phyloP scores from a whole-genome alignment of 768 basidiomycete genomes.

The Russula lepida region DNA sequence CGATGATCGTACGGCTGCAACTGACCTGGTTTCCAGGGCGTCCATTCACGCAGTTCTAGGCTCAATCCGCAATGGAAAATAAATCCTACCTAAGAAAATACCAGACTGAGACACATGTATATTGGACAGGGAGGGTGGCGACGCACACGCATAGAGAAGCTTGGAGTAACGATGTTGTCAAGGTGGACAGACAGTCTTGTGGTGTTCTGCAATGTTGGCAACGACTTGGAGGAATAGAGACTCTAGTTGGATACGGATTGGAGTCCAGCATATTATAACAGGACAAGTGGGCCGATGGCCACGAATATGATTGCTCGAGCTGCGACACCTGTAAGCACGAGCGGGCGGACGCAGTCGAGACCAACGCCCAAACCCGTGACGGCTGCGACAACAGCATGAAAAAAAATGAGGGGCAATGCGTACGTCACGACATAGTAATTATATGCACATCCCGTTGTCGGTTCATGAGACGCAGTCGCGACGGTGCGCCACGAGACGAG shows the following conservation, averaged over 20 bases:
- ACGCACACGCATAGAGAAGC: conserved; percentile 61
- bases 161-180: conserved; percentile 61
- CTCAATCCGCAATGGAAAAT: neutral
- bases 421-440: conserved; percentile 70
- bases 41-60: conserved; percentile 49
- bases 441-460: conserved; percentile 59
- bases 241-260: conserved; percentile 70
- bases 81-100: conserved; percentile 34
- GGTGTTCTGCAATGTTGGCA: conserved; percentile 80
- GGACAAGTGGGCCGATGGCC: conserved; percentile 72
- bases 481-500: neutral
- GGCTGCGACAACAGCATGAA: too few species aligned
- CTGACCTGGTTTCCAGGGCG: conserved; percentile 65
- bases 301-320: conserved; percentile 83
- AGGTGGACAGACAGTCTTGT: conserved; percentile 70
- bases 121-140: neutral
- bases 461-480: neutral
- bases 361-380: conserved; percentile 31
- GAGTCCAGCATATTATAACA: conserved; percentile 65
- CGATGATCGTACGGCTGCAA: conserved; percentile 1
- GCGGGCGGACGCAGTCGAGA: neutral
- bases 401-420: too few species aligned
- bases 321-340: conserved; percentile 23
- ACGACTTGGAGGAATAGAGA: conserved; percentile 72
- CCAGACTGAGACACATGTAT: neutral